phyloP scores from a whole-genome alignment of 2,329 filamentous ascomycete genomes.

The Penicillium verrucosum region DNA sequence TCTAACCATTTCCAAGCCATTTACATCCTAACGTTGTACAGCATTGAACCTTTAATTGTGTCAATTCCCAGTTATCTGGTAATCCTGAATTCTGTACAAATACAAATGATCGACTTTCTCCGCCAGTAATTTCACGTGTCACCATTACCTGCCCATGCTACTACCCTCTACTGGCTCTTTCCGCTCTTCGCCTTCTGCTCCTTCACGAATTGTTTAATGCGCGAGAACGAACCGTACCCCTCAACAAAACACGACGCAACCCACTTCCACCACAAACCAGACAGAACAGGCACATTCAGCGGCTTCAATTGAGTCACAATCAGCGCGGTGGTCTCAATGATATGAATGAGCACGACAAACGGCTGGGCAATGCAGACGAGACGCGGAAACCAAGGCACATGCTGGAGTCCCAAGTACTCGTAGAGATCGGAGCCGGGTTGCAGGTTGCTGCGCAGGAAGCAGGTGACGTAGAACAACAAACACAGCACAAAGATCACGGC shows the following conservation, averaged over 20 bases:
- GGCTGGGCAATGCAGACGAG: slow-evolving; percentile 60
- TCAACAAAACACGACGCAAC: slow-evolving; percentile 52
- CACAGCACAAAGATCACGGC: slow-evolving; percentile 55
- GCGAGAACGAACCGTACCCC: slow-evolving; percentile 49
- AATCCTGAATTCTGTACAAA: neutral
- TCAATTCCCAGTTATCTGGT: neutral
- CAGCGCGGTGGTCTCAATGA: slow-evolving; percentile 57
- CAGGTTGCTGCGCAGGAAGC: slow-evolving; percentile 52
- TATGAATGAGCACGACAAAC: slow-evolving; percentile 62
- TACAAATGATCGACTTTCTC: neutral
- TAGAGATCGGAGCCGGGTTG: slow-evolving; percentile 52
- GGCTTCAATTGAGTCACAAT: slow-evolving; percentile 45
- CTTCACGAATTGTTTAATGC: slow-evolving; percentile 47
- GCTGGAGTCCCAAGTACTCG: slow-evolving; percentile 46
- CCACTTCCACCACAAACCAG: slow-evolving; percentile 55
- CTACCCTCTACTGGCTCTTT: slow-evolving; percentile 21
- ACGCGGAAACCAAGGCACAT: slow-evolving; percentile 58
- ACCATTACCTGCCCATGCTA: neutral
- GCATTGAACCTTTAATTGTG: neutral
- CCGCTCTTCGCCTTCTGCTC: slow-evolving; percentile 36
- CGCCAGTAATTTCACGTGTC: neutral
- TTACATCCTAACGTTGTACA: neutral
- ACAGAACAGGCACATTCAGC: slow-evolving; percentile 51
- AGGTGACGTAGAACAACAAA: slow-evolving; percentile 53
- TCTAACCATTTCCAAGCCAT: neutral